phyloP scores from a whole-genome alignment of 2,329 filamentous ascomycete species.

The Diaporthe capsici region DNA sequence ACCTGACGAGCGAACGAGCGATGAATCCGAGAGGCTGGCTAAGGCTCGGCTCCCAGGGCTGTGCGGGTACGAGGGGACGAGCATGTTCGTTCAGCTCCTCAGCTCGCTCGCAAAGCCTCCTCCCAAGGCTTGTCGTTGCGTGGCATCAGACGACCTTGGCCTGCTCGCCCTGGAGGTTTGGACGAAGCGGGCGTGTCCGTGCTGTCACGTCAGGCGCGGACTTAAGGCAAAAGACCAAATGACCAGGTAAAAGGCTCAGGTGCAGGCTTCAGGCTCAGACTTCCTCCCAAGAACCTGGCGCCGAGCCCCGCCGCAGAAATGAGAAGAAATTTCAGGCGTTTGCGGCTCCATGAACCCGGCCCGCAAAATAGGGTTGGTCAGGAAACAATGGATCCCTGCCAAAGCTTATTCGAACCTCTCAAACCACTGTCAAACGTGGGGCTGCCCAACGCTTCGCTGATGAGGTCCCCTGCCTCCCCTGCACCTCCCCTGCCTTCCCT shows the following conservation, averaged over 20 bases:
- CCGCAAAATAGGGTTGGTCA: slow-evolving; percentile 23
- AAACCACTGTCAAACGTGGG: slow-evolving; percentile 32
- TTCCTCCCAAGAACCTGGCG: slow-evolving; percentile 10
- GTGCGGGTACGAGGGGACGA: not conserved
- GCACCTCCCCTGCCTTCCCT: not conserved
- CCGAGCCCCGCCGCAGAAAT: slow-evolving; percentile 28
- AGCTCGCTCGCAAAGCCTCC: not conserved
- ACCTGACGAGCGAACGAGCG: not conserved
- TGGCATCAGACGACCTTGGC: slow-evolving; percentile 4
- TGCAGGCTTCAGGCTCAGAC: not conserved
- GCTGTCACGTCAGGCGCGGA: slow-evolving; percentile 12
- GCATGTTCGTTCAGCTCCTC: slow-evolving; percentile 10
- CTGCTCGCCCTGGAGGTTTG: slow-evolving; percentile 7
- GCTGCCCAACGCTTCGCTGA: slow-evolving; percentile 6
- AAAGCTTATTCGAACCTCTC: slow-evolving; percentile 32
- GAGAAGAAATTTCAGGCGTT: slow-evolving; percentile 15
- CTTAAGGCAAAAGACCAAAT: not conserved
- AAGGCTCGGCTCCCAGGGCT: not conserved
- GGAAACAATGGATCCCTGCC: slow-evolving; percentile 13
- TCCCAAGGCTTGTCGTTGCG: not conserved
- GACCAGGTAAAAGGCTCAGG: not conserved
- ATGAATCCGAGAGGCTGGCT: slow-evolving; percentile 10
- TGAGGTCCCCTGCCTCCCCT: not conserved
- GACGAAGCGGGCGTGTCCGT: slow-evolving; percentile 16
- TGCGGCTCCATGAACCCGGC: slow-evolving; percentile 17